Base-by-base conservation (phyloP, 2,329 filamentous ascomycete genomes). In the Colletotrichum sp. region DNA sequence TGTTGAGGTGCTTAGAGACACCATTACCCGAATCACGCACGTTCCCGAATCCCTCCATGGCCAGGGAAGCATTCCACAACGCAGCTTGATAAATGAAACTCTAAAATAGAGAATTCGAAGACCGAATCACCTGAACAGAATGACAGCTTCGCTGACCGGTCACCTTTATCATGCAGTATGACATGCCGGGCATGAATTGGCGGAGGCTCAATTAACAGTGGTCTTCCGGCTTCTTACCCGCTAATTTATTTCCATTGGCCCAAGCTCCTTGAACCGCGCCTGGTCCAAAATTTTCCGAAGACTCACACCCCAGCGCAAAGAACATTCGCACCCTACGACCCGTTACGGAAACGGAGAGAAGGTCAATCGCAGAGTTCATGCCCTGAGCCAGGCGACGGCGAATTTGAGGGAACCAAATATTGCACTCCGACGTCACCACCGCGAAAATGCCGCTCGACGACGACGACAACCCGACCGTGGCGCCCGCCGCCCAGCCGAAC, bases 361-460 rank as follows among this genome's bases (percentile, higher is more conserved):
- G n/a, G 6, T 18, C 36, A 24, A 43, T 34, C 48, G n/a, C 10
- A 13, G 2, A 21, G 10, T 52, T 1, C 6, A 52, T 52, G 43
- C n/a, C n/a, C 43, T 21, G 43, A 52, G n/a, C 43, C 1, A 52
- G 43, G 10, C 43, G 43, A 21, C 43, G 43, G 6, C n/a, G 0
- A 52, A 13, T 21, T 21, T 0, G 3, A 24, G 0, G n/a, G 9
- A 52, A 21, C 43, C 43, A 52, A 52, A 12, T 0, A 12, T 6
- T 1, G 4, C 7, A 70, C 7, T 18, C 10, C 26, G 10, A 26
- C 7, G 8, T 21, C 48, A n/a, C 24, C 18, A 48, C 15, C 26
- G 64, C 64, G n/a, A 57, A 66, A 13, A 87, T 87, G 86, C 78
- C 85, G 6, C 86, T 87, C 76, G 85, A 88, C 64, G 73, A 88